Percentiles rank a stretch among this genome's conserved stretches.
phyloP scores from a whole-genome alignment of 805 yeast genomes.

The Lachancea quebecensis region DNA sequence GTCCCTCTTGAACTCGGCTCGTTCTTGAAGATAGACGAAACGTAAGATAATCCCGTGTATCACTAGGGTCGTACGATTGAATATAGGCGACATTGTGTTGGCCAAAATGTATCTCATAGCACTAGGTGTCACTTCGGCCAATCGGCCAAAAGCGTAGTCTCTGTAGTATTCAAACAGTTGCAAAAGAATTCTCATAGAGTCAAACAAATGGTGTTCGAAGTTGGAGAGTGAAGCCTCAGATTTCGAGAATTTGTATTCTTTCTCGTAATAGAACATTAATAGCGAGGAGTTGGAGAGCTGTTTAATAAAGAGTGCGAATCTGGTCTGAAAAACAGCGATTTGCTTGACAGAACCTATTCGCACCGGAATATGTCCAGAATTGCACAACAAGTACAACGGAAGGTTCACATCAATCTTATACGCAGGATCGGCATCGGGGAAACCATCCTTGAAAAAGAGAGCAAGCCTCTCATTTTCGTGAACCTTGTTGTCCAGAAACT shows the following conservation, averaged over 20 bases:
- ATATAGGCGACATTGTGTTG: constrained; percentile 3
- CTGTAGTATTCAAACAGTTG: constrained; percentile 1
- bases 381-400: constrained; percentile 2
- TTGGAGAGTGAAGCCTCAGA: not conserved
- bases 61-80: constrained; percentile 2
- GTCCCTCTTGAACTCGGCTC: not conserved
- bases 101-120: constrained; percentile 5
- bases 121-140: constrained; percentile 2
- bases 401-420: constrained; percentile 1
- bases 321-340: constrained; percentile 5
- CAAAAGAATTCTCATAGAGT: constrained; percentile 1
- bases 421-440: constrained; percentile 4
- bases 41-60: constrained; percentile 6
- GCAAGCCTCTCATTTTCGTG: constrained; percentile 6
- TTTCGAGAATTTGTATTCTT: not conserved
- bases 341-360: constrained; percentile 4
- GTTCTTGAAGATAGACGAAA: constrained; percentile 1
- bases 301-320: constrained; percentile 2
- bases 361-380: constrained; percentile 4
- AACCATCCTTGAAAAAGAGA: constrained; percentile 4
- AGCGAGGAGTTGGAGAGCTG: constrained; percentile 9
- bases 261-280: constrained; percentile 8
- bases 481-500: constrained; percentile 5
- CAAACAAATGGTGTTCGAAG: constrained; percentile 6
- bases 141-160: constrained; percentile 1